Conservation (phyloP, 805 yeast species). For the Saturnispora sanitii region DNA sequence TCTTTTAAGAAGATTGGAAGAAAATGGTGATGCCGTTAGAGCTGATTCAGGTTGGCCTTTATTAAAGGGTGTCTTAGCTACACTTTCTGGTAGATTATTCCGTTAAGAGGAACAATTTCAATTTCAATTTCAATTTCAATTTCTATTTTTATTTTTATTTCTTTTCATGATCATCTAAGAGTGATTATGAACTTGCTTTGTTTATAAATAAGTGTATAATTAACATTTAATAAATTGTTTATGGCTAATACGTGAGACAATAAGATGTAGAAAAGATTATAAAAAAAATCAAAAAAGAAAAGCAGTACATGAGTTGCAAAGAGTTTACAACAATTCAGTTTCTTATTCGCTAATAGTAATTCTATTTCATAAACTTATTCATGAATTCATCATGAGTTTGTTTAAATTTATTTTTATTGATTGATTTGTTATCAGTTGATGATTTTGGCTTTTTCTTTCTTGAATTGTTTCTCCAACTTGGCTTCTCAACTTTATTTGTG, state of each 20-base stretch:
- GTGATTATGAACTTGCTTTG: too few relatives aligned
- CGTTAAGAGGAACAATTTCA: background rate
- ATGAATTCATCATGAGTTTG: conserved; percentile 34
- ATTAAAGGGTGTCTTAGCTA: conserved; percentile 41
- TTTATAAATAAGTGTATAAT: too few relatives aligned
- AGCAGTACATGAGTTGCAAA: too few relatives aligned
- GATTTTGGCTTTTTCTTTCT: conserved; percentile 12
- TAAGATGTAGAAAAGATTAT: too few relatives aligned
- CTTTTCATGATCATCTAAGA: background rate
- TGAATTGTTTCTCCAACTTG: too few relatives aligned
- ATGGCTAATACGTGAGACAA: too few relatives aligned
- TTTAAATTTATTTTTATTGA: conserved; percentile 24
- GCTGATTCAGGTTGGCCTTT: conserved; percentile 73
- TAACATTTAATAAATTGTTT: too few relatives aligned
- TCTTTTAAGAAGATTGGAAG: conserved; percentile 80
- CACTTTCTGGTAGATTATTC: conserved; percentile 26
- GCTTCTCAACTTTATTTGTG: too few relatives aligned
- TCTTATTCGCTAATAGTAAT: too few relatives aligned
- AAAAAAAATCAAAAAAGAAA: too few relatives aligned
- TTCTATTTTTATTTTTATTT: too few relatives aligned
- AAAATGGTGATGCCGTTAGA: conserved; percentile 91
- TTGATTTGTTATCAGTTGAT: conserved; percentile 13
- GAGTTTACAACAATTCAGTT: too few relatives aligned
- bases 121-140: background rate
- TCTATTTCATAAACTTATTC: conserved; percentile 29